Base-by-base conservation (phyloP, 2,329 filamentous ascomycete genomes). In the Microdochium nivale region DNA sequence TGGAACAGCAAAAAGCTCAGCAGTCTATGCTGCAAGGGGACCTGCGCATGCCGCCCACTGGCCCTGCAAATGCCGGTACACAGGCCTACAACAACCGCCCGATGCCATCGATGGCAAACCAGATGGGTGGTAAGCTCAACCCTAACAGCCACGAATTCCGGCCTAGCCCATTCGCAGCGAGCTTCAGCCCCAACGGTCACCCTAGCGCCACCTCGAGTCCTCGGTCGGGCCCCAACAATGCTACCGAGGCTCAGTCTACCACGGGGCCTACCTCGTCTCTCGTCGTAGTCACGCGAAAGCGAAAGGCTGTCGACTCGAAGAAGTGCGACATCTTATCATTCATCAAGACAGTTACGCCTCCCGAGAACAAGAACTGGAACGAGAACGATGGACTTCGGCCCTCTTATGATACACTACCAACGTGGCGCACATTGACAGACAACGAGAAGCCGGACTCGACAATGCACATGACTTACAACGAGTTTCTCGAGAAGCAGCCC, bases 301-400 rank as follows among this genome's bases (percentile, higher is more conserved):
- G 83, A 1, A 80, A 83, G 59, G 76, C 83, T 3, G 74, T 90
- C 50, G 83, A 89, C 51, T 76, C 89, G 65, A 84, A 84, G 65
- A 90, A 89, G 65, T 82, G 77, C 61, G 66, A 70, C 50, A 79
- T 82, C 51, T 63, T 83, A 44, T 68, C 73, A 2, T 72, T 77
- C 51, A 73, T 84, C 56, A 76, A 80, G 67, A 74, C 74, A 0
- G 66, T 81, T 48, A 71, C 73, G 51, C 76, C 79, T 1, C 72
- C 75, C 0, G 70, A 74, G 53, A 76, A 71, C 24, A 74, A 77
- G 59, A 83, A 87, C 56, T 90, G 85, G 75, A 77, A 83, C 33
- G 79, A 83, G 53, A 95, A 94, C 62, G 86, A 84, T 47, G 90
- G 90, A n/a, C 80, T 96, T 50, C 86, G 87, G 35, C 86, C 87